These are phyloP conservation scores for Trichophyton benhamiae DNA, from an alignment of 2,329 filamentous ascomycete species.

Conservation along the genomic window DNA sequence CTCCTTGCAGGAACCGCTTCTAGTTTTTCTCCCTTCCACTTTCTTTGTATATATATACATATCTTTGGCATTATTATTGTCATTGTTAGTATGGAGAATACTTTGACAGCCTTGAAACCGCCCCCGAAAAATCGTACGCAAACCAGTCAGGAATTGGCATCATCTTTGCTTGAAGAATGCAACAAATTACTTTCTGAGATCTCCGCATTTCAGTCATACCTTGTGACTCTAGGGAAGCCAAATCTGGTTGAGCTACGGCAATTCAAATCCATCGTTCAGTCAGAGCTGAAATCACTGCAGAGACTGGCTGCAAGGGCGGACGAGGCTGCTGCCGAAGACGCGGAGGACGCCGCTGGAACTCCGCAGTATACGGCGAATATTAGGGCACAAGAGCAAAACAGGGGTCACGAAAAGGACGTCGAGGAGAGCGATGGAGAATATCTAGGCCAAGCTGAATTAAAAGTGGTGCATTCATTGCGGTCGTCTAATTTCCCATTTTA, in stretches of 20 bases:
- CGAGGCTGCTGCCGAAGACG: slow-evolving; percentile 12
- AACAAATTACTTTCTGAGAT: slow-evolving; percentile 34
- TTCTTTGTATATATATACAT: too few relatives aligned
- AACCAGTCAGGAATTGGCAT: slow-evolving; percentile 16
- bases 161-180: slow-evolving; percentile 28
- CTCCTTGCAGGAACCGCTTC: background rate
- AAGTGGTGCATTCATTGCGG: slow-evolving; percentile 44
- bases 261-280: slow-evolving; percentile 36
- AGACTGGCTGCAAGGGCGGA: slow-evolving; percentile 27
- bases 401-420: slow-evolving; percentile 16
- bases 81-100: background rate
- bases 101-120: background rate
- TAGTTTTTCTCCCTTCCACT: background rate
- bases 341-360: slow-evolving; percentile 8
- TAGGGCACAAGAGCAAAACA: slow-evolving; percentile 7
- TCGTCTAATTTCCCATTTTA: slow-evolving; percentile 57
- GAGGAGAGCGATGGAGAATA: slow-evolving; percentile 10
- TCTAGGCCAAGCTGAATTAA: slow-evolving; percentile 18
- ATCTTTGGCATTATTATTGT: background rate
- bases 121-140: background rate
- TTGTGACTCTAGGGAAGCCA: slow-evolving; percentile 33
- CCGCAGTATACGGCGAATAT: slow-evolving; percentile 5
- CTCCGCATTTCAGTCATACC: slow-evolving; percentile 32
- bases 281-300: slow-evolving; percentile 39
- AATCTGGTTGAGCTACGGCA: slow-evolving; percentile 39